Base-by-base conservation (phyloP, 1,284 basidiomycete species). In the Naganishia liquefaciens region DNA sequence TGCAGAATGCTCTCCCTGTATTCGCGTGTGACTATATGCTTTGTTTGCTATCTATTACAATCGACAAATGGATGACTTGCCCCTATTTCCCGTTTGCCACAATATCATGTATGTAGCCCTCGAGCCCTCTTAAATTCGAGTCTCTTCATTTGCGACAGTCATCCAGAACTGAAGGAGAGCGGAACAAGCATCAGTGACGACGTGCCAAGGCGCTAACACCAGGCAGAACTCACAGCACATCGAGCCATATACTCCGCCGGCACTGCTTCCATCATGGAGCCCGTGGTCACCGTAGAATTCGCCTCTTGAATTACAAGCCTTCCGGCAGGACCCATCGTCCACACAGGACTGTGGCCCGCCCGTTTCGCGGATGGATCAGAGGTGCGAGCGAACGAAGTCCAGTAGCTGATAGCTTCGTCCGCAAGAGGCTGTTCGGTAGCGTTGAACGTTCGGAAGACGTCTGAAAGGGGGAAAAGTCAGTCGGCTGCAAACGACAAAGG, bases 301-400 rank as follows among this genome's bases (percentile, higher is more conserved):
- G 30, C 53, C 42, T 63, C 53, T 46, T 63, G 62, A 11, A 63
- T 54, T 13, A 54, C 62, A 13, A 63, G 5, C 39, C 62, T 44
- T 30, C 9, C 27, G 1, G 44, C 21, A 5, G 52, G 28, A 23
- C 52, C 51, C 5, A 28, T 33, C 10, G 52, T 23, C 62, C 62
- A 63, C 15, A 47, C 42, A 10, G 62, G 62, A 17, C 52, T 54
- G 5, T 9, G 13, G 15, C 40, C 43, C 17, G 30, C 42, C 10
- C 33, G 40, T 46, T 63, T 37, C 21, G 27, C 30, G 7, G 62
- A 62, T 4, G 70, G 70, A 54, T 64, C 49, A 25, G 63, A 51
- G 7, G 47, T 43, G 7, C 54, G 30, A 39, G 58, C 64, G 50
- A 70, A 69, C 2, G 68, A 68, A 5, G 68, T 68, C 67, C 69